Evolutionary conservation across 2,329 filamentous ascomycete species (phyloP).

Genomic region (Sporothrix luriei): DNA sequence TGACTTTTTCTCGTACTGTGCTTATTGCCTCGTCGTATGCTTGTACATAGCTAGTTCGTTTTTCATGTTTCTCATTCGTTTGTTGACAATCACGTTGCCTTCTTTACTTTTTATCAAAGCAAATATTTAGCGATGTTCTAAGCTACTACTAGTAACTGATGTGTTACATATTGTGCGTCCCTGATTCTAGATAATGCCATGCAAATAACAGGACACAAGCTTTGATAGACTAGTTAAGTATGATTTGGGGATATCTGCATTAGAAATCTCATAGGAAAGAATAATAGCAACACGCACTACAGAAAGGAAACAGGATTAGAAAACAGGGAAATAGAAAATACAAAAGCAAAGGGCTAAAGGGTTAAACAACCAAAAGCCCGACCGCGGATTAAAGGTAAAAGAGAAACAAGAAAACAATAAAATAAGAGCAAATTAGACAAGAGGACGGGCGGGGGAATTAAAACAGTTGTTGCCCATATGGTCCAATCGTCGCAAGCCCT

Average conservation of each 20-base stretch:
- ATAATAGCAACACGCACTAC: slow-evolving; percentile 35
- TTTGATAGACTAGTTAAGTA: slow-evolving; percentile 28
- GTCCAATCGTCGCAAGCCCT: slow-evolving; percentile 9
- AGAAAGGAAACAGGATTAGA: slow-evolving; percentile 23
- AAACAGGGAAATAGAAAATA: slow-evolving; percentile 31
- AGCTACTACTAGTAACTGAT: too few species aligned
- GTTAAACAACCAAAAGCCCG: slow-evolving; percentile 18
- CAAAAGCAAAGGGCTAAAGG: slow-evolving; percentile 21
- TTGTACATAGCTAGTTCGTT: not conserved
- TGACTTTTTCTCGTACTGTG: not conserved
- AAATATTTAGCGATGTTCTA: too few species aligned
- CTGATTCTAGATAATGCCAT: not conserved
- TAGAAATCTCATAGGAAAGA: slow-evolving; percentile 61
- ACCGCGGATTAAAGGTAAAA: slow-evolving; percentile 25
- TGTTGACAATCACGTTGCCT: too few species aligned
- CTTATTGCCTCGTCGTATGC: not conserved
- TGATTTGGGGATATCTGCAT: slow-evolving; percentile 58
- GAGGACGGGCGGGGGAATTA: not conserved
- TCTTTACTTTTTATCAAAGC: not conserved
- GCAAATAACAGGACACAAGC: not conserved
- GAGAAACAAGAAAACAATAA: slow-evolving; percentile 24
- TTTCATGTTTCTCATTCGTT: not conserved
- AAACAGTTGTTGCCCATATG: slow-evolving; percentile 6
- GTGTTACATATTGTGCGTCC: not conserved
- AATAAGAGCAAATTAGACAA: slow-evolving; percentile 10